Conservation (phyloP, 805 yeast genomes). For the Tetrapisispora phaffii region DNA sequence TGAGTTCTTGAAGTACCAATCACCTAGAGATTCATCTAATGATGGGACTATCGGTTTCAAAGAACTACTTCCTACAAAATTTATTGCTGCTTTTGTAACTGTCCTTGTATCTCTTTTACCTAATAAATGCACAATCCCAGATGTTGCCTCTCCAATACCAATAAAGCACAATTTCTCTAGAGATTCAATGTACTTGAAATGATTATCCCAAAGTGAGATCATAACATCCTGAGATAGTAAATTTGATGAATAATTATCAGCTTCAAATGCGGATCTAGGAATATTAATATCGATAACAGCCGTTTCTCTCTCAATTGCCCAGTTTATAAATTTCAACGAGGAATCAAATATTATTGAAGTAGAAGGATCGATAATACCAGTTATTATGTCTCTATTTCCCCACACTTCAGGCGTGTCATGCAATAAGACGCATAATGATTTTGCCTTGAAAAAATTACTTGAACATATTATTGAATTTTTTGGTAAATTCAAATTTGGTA, state of each 20-base stretch:
- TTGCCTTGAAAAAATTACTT: conserved; percentile 55
- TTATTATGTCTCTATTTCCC: conserved; percentile 73
- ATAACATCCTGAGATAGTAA: conserved; percentile 68
- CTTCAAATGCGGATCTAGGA: conserved; percentile 44
- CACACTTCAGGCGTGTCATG: conserved; percentile 92
- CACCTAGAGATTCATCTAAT: conserved; percentile 80
- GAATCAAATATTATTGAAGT: conserved; percentile 71
- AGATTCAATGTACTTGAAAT: conserved; percentile 58
- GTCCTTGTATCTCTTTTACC: conserved; percentile 69
- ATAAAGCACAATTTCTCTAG: conserved; percentile 65
- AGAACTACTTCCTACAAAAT: conserved; percentile 57
- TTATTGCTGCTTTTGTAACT: conserved; percentile 60
- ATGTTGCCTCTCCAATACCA: conserved; percentile 85
- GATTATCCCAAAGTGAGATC: conserved; percentile 83
- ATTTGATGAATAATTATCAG: conserved; percentile 48
- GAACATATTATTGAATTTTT: conserved; percentile 40
- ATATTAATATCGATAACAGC: conserved; percentile 81
- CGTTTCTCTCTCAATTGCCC: conserved; percentile 50
- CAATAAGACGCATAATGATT: conserved; percentile 58
- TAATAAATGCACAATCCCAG: conserved; percentile 74
- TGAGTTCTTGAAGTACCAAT: conserved; percentile 85
- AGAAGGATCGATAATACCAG: conserved; percentile 67
- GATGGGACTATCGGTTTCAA: conserved; percentile 74
- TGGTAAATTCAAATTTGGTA: conserved; percentile 34
- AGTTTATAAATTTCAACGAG: conserved; percentile 56